Conservation (phyloP, 257 asterid genomes). For the Echites panduratus region DNA sequence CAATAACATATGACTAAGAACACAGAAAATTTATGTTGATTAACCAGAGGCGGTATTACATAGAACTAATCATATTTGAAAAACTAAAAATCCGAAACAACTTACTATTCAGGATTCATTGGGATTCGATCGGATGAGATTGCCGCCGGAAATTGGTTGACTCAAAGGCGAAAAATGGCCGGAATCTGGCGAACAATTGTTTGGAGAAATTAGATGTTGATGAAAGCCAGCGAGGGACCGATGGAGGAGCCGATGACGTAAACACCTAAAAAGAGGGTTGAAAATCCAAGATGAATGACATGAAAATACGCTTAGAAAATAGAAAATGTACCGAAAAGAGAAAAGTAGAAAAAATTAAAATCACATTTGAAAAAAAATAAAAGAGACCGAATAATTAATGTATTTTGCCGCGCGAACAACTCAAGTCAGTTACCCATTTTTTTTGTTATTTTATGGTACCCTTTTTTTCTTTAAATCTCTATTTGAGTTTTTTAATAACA, state of each 20-base stretch:
- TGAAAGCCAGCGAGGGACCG: not conserved
- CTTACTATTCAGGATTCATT: conserved; percentile 38
- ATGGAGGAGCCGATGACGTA: not conserved
- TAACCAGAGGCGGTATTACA: not conserved
- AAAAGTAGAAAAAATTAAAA: not conserved
- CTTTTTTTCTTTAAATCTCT: too few relatives aligned
- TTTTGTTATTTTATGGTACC: too few relatives aligned
- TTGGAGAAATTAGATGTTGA: not conserved
- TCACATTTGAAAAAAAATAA: too few relatives aligned
- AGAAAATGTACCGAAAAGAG: not conserved
- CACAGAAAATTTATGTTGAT: not conserved
- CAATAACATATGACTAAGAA: not conserved
- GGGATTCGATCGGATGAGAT: conserved; percentile 5
- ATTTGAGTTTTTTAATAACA: too few relatives aligned
- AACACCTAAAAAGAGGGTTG: not conserved
- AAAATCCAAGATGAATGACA: not conserved
- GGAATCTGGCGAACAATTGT: not conserved
- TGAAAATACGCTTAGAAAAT: not conserved
- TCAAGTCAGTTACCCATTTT: not conserved
- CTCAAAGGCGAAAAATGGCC: conserved; percentile 10
- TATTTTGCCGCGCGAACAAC: not conserved
- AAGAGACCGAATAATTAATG: not conserved
- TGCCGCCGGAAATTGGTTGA: conserved; percentile 14
- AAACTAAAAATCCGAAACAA: not conserved
- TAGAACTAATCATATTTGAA: not conserved